Percentiles rank a stretch among this genome's conserved stretches.
These are phyloP conservation scores for Platanus orientalis DNA, from an alignment of 164 flowering plant genomes.

Conservation along the genomic window DNA sequence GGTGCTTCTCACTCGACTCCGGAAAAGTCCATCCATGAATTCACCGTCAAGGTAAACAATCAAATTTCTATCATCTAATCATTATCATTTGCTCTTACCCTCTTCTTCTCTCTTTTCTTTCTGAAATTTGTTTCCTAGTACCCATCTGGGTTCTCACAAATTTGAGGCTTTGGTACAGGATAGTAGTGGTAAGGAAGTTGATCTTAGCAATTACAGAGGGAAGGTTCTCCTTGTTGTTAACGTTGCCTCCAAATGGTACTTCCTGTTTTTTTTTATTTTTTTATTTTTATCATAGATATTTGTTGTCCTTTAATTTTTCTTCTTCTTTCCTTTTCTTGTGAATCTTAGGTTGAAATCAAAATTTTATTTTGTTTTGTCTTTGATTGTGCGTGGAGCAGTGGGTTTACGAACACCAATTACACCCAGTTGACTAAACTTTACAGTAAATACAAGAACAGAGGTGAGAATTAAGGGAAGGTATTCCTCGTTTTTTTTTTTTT, in stretches of 20 bases:
- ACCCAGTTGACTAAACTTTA: constrained; percentile 77
- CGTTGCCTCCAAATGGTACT: constrained; percentile 91
- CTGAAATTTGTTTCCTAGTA: too few relatives aligned
- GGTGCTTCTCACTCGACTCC: constrained; percentile 44
- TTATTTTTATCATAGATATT: too few relatives aligned
- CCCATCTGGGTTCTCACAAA: too few relatives aligned
- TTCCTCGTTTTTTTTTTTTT: background rate
- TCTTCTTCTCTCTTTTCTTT: too few relatives aligned
- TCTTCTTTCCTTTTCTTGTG: too few relatives aligned
- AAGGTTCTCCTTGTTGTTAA: constrained; percentile 82
- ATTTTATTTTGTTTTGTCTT: background rate
- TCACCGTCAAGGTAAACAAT: constrained; percentile 65
- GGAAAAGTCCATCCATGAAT: constrained; percentile 56
- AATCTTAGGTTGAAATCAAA: too few relatives aligned
- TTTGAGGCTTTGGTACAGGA: constrained; percentile 54
- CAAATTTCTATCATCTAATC: too few relatives aligned
- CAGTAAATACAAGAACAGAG: constrained; percentile 62
- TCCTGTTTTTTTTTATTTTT: background rate
- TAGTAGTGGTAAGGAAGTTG: constrained; percentile 58
- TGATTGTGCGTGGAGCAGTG: constrained; percentile 40
- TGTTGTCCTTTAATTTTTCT: too few relatives aligned
- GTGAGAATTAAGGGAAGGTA: too few relatives aligned
- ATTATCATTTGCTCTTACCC: too few relatives aligned
- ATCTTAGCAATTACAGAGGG: constrained; percentile 62
- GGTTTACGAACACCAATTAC: constrained; percentile 64